phyloP scores from a whole-genome alignment of 1,139 yeast species.

The Suhomyces taliae region DNA sequence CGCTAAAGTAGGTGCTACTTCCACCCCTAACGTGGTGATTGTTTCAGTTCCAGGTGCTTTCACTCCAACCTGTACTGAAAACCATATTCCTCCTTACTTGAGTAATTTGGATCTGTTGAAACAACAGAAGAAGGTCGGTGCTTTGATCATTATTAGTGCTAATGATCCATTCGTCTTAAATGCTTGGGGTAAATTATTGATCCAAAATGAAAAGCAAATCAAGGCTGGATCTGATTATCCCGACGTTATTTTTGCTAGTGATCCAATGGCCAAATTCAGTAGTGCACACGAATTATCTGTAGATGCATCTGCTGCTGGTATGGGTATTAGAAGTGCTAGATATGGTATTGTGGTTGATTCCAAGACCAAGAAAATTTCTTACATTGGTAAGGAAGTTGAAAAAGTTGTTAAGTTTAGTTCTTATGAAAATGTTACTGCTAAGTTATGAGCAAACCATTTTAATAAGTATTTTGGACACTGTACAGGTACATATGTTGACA shows the following conservation, averaged over 20 bases:
- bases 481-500: too few species aligned
- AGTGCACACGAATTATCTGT: constrained; percentile 20
- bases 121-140: constrained; percentile 20
- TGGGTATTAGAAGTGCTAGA: constrained; percentile 68
- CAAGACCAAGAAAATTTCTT: constrained; percentile 17
- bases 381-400: constrained; percentile 30
- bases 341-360: constrained; percentile 66
- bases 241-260: constrained; percentile 27
- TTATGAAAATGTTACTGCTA: constrained; percentile 19
- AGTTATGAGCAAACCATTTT: constrained; percentile 3
- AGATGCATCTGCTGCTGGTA: constrained; percentile 40
- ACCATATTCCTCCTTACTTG: constrained; percentile 31
- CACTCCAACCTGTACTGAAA: constrained; percentile 33
- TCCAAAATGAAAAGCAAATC: constrained; percentile 16
- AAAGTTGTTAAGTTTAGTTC: constrained; percentile 28
- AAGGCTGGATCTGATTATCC: constrained; percentile 15
- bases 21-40: constrained; percentile 20
- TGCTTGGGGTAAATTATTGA: constrained; percentile 34
- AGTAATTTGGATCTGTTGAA: constrained; percentile 21
- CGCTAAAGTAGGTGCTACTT: constrained; percentile 16
- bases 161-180: constrained; percentile 31
- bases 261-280: constrained; percentile 27
- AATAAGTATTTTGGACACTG: not conserved
- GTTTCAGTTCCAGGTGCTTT: constrained; percentile 35
- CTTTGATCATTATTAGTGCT: constrained; percentile 26